Conservation (phyloP, 345 rosid genomes). For the Salix caprea region DNA sequence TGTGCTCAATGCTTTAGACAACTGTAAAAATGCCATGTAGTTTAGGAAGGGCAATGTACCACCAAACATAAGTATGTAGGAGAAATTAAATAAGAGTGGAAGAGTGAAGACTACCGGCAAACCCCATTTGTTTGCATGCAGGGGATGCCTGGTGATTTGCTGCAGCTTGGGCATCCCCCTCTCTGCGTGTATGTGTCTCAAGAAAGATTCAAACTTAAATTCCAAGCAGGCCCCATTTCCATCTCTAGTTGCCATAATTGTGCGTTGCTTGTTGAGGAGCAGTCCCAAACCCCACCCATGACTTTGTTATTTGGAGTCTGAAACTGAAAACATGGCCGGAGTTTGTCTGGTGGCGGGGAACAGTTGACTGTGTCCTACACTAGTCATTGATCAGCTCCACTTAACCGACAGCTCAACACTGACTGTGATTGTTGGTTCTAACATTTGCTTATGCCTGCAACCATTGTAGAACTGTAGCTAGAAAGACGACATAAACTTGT, state of each 20-base stretch:
- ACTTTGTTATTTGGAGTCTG: not conserved
- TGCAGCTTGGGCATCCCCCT: not conserved
- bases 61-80: not conserved
- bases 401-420: not conserved
- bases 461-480: not conserved
- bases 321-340: not conserved
- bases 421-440: not conserved
- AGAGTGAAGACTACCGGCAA: not conserved
- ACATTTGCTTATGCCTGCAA: not conserved
- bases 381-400: not conserved
- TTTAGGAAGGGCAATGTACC: not conserved
- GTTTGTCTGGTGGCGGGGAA: not conserved
- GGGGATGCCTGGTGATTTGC: not conserved
- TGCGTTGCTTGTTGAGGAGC: not conserved
- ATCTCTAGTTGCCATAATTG: not conserved
- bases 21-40: not conserved
- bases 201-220: not conserved
- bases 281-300: not conserved
- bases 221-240: not conserved
- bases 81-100: not conserved
- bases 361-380: not conserved
- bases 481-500: not conserved
- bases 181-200: not conserved
- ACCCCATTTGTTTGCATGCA: not conserved
- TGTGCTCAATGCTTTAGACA: not conserved